Conservation (phyloP, 1,284 basidiomycete species). For the Inonotus obliquus region DNA sequence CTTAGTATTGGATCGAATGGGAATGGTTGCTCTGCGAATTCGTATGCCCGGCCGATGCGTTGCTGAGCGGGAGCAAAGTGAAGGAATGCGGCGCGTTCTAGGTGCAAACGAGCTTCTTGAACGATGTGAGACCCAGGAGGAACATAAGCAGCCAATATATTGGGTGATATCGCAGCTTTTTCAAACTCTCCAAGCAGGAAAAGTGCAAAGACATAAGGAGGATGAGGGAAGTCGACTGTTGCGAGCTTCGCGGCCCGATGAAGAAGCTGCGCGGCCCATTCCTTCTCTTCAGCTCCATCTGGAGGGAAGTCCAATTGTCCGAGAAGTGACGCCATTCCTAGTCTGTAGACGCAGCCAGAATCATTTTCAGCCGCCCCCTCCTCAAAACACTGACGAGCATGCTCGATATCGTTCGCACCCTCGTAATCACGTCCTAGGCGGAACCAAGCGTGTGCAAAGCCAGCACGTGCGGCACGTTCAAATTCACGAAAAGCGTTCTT, state of each 20-base stretch:
- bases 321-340: conserved; percentile 88
- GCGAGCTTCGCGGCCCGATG: conserved; percentile 73
- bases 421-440: conserved; percentile 89
- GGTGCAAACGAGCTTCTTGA: conserved; percentile 49
- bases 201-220: conserved; percentile 82
- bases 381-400: conserved; percentile 81
- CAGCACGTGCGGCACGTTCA: conserved; percentile 71
- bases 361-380: conserved; percentile 68
- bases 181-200: conserved; percentile 78
- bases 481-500: conserved; percentile 84
- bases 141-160: conserved; percentile 50
- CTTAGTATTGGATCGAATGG: conserved; percentile 88
- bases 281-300: conserved; percentile 45
- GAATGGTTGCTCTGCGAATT: conserved; percentile 85
- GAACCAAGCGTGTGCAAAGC: conserved; percentile 80
- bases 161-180: conserved; percentile 48
- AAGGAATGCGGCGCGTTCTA: conserved; percentile 84
- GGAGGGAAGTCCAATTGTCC: conserved; percentile 74
- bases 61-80: conserved; percentile 88
- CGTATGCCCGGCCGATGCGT: conserved; percentile 89
- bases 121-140: conserved; percentile 38
- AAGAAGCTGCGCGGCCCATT: conserved; percentile 67
- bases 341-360: conserved; percentile 74
- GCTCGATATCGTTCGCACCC: conserved; percentile 66
- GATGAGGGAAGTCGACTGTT: conserved; percentile 73